Evolutionary conservation across 306 rosid species (phyloP).

Genomic region (Crataegus laevigata): DNA sequence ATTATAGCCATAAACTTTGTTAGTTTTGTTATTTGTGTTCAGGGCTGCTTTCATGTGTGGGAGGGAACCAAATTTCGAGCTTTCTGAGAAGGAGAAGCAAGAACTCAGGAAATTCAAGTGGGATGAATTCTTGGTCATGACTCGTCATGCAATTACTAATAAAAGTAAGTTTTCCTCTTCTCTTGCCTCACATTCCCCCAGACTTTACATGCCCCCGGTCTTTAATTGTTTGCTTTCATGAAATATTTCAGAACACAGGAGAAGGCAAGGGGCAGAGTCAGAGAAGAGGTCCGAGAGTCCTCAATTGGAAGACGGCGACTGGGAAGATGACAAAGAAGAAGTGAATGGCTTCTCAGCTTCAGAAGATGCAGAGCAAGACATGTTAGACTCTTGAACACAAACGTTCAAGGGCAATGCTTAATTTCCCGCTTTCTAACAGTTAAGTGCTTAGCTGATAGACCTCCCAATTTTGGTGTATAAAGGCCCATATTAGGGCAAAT

Average conservation of each 20-base stretch:
- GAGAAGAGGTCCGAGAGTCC: conserved; percentile 26
- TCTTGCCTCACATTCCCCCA: background rate
- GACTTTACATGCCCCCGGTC: background rate
- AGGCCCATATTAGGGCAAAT: conserved; percentile 29
- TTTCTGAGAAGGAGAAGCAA: conserved; percentile 59
- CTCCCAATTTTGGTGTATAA: conserved; percentile 35
- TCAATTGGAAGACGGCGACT: conserved; percentile 27
- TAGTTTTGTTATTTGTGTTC: conserved; percentile 1
- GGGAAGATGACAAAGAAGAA: conserved; percentile 42
- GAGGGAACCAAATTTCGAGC: conserved; percentile 89
- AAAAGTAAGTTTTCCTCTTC: conserved; percentile 49
- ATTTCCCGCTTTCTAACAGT: conserved; percentile 24
- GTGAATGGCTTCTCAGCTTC: conserved; percentile 25
- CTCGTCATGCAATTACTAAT: conserved; percentile 66
- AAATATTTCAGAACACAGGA: conserved; percentile 48
- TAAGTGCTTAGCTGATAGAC: conserved; percentile 28
- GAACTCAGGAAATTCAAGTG: conserved; percentile 68
- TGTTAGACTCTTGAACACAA: conserved; percentile 33
- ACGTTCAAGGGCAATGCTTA: conserved; percentile 33
- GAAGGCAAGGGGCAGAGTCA: conserved; percentile 34
- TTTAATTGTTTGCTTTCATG: conserved; percentile 12
- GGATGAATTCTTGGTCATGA: conserved; percentile 83
- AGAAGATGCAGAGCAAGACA: conserved; percentile 47
- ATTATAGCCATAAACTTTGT: background rate
- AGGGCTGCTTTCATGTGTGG: conserved; percentile 99